Evolutionary conservation across 306 rosid species (phyloP).

Genomic region (Prosopis cineraria): DNA sequence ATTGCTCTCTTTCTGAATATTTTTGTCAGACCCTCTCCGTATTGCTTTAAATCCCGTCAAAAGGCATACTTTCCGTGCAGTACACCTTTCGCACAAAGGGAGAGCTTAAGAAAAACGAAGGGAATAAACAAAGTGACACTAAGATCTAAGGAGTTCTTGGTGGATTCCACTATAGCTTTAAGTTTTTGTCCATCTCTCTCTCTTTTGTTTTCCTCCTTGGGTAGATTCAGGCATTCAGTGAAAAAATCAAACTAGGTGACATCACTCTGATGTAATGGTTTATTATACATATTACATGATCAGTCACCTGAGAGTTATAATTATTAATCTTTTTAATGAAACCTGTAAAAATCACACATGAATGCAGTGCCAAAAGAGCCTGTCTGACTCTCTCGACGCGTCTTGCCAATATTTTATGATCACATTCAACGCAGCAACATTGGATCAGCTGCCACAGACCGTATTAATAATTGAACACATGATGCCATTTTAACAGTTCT

Average conservation of each 20-base stretch:
- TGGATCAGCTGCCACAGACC: constrained; percentile 20
- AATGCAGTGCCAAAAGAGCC: neutral
- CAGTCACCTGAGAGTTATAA: neutral
- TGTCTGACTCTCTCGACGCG: neutral
- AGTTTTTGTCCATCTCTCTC: neutral
- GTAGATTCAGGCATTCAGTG: neutral
- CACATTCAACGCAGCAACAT: neutral
- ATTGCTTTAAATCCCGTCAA: neutral
- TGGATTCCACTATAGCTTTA: neutral
- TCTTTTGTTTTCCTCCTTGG: neutral
- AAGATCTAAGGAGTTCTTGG: neutral
- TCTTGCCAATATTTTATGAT: neutral
- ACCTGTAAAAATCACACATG: neutral
- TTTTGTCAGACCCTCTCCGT: constrained; percentile 5
- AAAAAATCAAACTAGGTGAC: neutral
- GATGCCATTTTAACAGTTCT: neutral
- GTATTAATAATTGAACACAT: neutral
- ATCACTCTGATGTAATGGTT: neutral
- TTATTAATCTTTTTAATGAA: neutral
- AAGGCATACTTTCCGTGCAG: constrained; percentile 1
- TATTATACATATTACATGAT: neutral
- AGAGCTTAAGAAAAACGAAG: neutral
- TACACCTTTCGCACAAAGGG: neutral
- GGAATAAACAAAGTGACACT: neutral
- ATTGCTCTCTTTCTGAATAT: constrained; percentile 5